phyloP scores from a whole-genome alignment of 148 eudicot species.

The Spergularia marina region DNA sequence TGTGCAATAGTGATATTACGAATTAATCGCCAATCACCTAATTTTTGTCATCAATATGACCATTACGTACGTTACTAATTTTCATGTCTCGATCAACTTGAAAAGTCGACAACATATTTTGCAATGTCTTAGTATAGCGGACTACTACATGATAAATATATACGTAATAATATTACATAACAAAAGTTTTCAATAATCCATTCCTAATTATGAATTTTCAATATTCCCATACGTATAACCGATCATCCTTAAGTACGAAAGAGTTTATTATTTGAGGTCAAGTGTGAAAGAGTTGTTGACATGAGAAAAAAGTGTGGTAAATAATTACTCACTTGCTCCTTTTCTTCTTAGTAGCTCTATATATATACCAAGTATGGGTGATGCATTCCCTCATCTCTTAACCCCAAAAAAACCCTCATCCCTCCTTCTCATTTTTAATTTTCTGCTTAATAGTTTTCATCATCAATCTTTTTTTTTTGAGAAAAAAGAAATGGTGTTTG shows the following conservation, averaged over 20 bases:
- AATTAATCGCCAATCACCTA: no score
- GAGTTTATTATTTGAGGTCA: no score
- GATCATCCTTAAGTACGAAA: neutral
- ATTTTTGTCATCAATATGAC: no score
- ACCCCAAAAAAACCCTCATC: neutral
- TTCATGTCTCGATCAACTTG: no score
- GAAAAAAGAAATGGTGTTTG: neutral
- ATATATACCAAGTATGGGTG: conserved; percentile 1
- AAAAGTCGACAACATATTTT: no score
- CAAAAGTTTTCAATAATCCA: no score
- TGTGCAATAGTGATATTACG: no score
- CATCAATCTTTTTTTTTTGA: neutral
- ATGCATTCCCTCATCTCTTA: conserved; percentile 2
- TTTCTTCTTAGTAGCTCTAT: conserved; percentile 4
- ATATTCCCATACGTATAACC: conserved; percentile 6
- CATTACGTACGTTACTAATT: no score
- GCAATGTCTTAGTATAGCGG: no score
- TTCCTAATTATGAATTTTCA: neutral
- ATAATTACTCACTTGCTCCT: neutral
- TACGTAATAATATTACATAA: no score
- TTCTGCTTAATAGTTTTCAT: neutral
- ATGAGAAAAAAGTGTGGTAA: conserved; percentile 19
- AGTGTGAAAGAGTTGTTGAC: neutral
- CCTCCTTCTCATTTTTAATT: neutral
- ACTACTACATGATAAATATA: no score